Evolutionary conservation across 2,329 filamentous ascomycete species (phyloP).

Genomic region (Nannizziopsis arthrosporioides): DNA sequence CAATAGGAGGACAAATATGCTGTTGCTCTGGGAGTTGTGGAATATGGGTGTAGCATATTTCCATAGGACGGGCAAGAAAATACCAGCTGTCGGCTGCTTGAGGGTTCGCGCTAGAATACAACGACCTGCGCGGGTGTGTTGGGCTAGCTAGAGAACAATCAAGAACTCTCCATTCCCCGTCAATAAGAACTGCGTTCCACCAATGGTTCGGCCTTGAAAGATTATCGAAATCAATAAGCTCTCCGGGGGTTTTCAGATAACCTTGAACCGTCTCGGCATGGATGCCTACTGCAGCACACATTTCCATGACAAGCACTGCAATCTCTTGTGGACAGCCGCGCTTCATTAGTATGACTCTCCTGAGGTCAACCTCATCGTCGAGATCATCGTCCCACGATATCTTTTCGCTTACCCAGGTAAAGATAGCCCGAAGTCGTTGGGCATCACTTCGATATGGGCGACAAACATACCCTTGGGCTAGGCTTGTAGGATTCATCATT

Average conservation of each 20-base stretch:
- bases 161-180: conserved; percentile 92
- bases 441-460: conserved; percentile 89
- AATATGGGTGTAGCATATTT: conserved; percentile 93
- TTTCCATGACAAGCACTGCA: conserved; percentile 74
- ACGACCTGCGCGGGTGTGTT: conserved; percentile 66
- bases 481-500: conserved; percentile 64
- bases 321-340: conserved; percentile 83
- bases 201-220: conserved; percentile 87
- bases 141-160: conserved; percentile 87
- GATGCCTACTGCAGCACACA: conserved; percentile 83
- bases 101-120: conserved; percentile 62
- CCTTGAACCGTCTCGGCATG: conserved; percentile 78
- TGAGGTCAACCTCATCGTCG: conserved; percentile 60
- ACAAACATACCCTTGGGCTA: conserved; percentile 87
- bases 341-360: conserved; percentile 70
- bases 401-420: conserved; percentile 94
- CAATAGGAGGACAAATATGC: conserved; percentile 79
- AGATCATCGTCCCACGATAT: conserved; percentile 92
- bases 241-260: conserved; percentile 82
- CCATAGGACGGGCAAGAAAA: conserved; percentile 78
- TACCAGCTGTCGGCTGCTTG: conserved; percentile 76
- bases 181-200: conserved; percentile 91
- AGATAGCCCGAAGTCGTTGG: conserved; percentile 84
- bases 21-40: conserved; percentile 79
- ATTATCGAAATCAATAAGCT: conserved; percentile 65